Evolutionary conservation across 805 yeast genomes (phyloP).

Genomic region (Saccharomycopsis babjevae): DNA sequence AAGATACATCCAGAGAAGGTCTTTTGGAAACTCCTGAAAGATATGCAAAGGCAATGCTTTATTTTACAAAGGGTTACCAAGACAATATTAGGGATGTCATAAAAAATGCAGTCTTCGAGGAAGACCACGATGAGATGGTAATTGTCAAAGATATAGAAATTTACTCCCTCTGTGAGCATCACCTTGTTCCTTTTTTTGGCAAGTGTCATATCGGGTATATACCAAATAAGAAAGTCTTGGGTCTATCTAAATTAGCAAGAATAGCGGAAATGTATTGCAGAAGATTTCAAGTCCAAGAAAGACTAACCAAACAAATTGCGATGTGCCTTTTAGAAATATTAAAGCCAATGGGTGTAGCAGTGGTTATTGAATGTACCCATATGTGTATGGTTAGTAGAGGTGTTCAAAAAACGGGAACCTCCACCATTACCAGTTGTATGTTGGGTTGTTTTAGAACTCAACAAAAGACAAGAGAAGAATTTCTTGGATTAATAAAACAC

Average conservation of each 20-base stretch:
- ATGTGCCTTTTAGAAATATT: conserved; percentile 87
- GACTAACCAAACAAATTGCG: conserved; percentile 94
- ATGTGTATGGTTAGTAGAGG: conserved; percentile 99
- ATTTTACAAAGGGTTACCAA: conserved; percentile 92
- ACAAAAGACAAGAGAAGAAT: conserved; percentile 94
- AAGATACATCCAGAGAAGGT: conserved; percentile 83
- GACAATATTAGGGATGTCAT: conserved; percentile 78
- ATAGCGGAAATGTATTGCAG: conserved; percentile 95
- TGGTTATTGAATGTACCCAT: conserved; percentile 93
- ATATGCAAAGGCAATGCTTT: conserved; percentile 93
- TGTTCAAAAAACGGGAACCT: conserved; percentile 88
- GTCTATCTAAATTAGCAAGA: conserved; percentile 86
- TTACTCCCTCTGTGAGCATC: conserved; percentile 93
- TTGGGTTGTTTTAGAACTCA: conserved; percentile 89
- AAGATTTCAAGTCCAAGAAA: conserved; percentile 94
- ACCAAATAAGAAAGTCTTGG: conserved; percentile 87
- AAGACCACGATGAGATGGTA: conserved; percentile 98
- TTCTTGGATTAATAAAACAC: conserved; percentile 32
- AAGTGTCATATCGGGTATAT: conserved; percentile 97
- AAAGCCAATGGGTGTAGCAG: conserved; percentile 95
- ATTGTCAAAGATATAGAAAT: conserved; percentile 92
- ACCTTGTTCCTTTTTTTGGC: conserved; percentile 93
- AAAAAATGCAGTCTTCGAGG: conserved; percentile 92
- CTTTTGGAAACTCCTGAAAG: conserved; percentile 89
- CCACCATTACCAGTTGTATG: conserved; percentile 94